Conservation (phyloP, 805 yeast species). For the Metschnikowia reukaufii region DNA sequence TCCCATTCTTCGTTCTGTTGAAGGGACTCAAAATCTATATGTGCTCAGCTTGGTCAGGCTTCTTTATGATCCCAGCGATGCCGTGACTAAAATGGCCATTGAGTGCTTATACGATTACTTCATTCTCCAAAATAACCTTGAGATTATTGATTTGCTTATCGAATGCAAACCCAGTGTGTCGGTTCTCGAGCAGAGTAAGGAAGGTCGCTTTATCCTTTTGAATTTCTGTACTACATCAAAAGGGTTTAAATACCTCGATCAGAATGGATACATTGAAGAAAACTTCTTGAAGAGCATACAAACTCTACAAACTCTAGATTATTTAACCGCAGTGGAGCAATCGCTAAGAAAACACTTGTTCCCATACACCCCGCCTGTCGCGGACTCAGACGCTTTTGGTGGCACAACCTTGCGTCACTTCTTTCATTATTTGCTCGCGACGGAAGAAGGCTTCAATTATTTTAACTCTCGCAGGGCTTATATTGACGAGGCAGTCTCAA, state of each 20-base stretch:
- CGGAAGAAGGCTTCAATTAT: slow-evolving; percentile 73
- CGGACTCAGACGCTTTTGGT: background rate
- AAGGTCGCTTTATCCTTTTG: slow-evolving; percentile 51
- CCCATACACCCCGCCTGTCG: slow-evolving; percentile 23
- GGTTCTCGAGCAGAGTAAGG: slow-evolving; percentile 23
- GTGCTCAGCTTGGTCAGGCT: slow-evolving; percentile 60
- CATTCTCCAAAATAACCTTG: slow-evolving; percentile 24
- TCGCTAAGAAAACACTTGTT: slow-evolving; percentile 16
- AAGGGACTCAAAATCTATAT: slow-evolving; percentile 47
- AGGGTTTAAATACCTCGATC: slow-evolving; percentile 64
- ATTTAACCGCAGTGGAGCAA: slow-evolving; percentile 15
- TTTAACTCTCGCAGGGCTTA: slow-evolving; percentile 44
- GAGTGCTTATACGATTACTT: slow-evolving; percentile 24
- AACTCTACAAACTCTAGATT: slow-evolving; percentile 12
- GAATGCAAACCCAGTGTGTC: slow-evolving; percentile 54
- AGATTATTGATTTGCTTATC: slow-evolving; percentile 52
- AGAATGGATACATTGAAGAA: slow-evolving; percentile 41
- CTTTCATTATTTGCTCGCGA: slow-evolving; percentile 75
- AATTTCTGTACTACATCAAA: slow-evolving; percentile 61
- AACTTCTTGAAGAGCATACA: slow-evolving; percentile 11
- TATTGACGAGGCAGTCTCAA: slow-evolving; percentile 35
- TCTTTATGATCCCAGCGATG: slow-evolving; percentile 55
- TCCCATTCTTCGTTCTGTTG: slow-evolving; percentile 36
- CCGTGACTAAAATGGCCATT: slow-evolving; percentile 23
- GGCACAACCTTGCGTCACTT: slow-evolving; percentile 48